Evolutionary conservation across 345 rosid genomes (phyloP), one percentile per base, ranked within the genome.

Genomic region (Brassica incana): DNA sequence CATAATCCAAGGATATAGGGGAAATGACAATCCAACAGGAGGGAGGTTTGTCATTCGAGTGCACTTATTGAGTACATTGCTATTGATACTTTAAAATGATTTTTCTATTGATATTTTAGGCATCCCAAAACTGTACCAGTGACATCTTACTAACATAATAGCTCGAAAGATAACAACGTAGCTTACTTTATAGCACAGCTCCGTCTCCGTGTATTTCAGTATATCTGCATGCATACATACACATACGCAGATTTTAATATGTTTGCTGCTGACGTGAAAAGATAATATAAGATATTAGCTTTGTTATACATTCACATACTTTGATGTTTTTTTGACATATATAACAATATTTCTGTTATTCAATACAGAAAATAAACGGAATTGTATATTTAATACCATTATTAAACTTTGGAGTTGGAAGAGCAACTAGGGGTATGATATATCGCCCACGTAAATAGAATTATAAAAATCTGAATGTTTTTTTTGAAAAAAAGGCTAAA

Each of bases 401-500:
- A 68, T 27, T 11, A 40, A 68, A 61, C 50, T 12, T 43, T 18
- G 62, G 60, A 45, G 16, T 30, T 61, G 74, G 62, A 59, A 61
- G 69, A 61, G 29, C 63, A 45, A 20, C 69, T 32, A 30, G 29
- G 5, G n/a, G 64, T 61, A 58, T 73, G 62, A 29, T 76, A 68
- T 20, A 45, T 52, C 56, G 15, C 25, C 73, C 20, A 48, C 52
- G 56, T 36, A 35, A 23, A 29, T 60, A 59, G 32, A 67, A 18
- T 64, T 52, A 65, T 54, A 71, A 71, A 77, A 9, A 6, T 50
- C 15, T 20, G 43, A 64, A 54, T 71, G 65, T 71, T 77, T 20
- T 20, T 20, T 20, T 20, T 20, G 23, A 20, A 20, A 20, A 20
- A 20, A 20, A 20, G 23, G 23, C 23, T 20, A 20, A 20, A 20